phyloP scores from a whole-genome alignment of 805 yeast genomes.

The Pachysolen tannophilus region DNA sequence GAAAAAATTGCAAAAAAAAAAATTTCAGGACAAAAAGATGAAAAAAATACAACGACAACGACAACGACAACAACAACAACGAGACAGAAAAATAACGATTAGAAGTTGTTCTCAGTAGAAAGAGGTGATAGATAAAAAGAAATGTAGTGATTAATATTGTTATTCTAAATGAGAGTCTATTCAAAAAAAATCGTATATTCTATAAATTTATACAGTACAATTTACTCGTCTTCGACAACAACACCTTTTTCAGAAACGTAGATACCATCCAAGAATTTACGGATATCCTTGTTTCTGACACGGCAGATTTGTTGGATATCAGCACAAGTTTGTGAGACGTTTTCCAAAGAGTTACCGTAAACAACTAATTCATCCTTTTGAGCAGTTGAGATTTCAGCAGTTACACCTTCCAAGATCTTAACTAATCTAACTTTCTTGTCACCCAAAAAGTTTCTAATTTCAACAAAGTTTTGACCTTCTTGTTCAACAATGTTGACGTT shows the following conservation, averaged over 20 bases:
- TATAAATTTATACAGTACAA: too few species aligned
- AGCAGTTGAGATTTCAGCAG: slow-evolving; percentile 67
- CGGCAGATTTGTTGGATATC: slow-evolving; percentile 96
- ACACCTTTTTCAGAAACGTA: slow-evolving; percentile 95
- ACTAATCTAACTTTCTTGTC: slow-evolving; percentile 95
- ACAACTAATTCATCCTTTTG: slow-evolving; percentile 94
- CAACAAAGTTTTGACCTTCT: slow-evolving; percentile 69
- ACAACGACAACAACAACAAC: too few species aligned
- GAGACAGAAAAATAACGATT: too few species aligned
- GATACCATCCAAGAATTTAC: slow-evolving; percentile 99
- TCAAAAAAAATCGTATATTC: too few species aligned
- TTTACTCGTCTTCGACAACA: slow-evolving; percentile 57
- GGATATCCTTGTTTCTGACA: slow-evolving; percentile 99
- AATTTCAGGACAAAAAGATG: too few species aligned
- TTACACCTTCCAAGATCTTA: slow-evolving; percentile 83
- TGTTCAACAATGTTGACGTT: slow-evolving; percentile 86
- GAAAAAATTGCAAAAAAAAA: too few species aligned
- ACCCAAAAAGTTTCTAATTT: slow-evolving; percentile 99
- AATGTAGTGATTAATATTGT: too few species aligned
- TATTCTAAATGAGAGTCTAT: too few species aligned
- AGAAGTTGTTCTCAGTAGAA: too few species aligned
- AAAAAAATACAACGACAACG: too few species aligned
- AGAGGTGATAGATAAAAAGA: too few species aligned
- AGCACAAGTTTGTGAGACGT: slow-evolving; percentile 97
- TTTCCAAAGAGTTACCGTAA: slow-evolving; percentile 93